Conservation (phyloP, 257 asterid genomes). For the Primulina tabacum region DNA sequence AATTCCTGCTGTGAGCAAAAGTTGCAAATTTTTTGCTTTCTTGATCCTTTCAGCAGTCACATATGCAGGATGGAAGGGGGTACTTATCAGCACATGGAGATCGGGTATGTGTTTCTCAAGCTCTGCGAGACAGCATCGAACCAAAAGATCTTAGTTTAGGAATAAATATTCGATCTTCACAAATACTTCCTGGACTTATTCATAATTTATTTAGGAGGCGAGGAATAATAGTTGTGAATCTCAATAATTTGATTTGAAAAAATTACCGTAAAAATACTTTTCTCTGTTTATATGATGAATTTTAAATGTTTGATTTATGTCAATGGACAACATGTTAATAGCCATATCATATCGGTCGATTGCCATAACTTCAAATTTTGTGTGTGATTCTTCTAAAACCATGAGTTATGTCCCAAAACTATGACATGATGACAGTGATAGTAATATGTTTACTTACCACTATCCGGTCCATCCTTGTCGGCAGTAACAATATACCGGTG, state of each 20-base stretch:
- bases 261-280: background rate
- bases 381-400: background rate
- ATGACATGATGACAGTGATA: background rate
- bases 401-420: background rate
- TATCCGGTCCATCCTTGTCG: conserved; percentile 87
- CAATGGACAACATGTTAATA: background rate
- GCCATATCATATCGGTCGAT: background rate
- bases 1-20: conserved; percentile 92
- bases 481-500: conserved; percentile 84
- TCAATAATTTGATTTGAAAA: background rate
- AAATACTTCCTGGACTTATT: no score
- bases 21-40: conserved; percentile 80
- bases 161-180: background rate
- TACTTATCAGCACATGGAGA: conserved; percentile 82
- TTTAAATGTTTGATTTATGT: background rate
- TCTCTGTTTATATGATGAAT: background rate
- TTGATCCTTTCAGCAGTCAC: conserved; percentile 96
- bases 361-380: background rate
- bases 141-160: background rate
- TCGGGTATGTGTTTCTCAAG: conserved; percentile 95
- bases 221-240: background rate
- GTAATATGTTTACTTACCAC: conserved; percentile 47
- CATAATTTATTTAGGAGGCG: no score
- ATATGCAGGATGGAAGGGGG: conserved; percentile 98
- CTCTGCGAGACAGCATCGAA: conserved; percentile 46